A percentile compares a stretch with the other conserved stretches of the same genome.
These are phyloP conservation scores for Salmacisia buchloeana DNA, from an alignment of 1,284 basidiomycete species.

Conservation along the genomic window DNA sequence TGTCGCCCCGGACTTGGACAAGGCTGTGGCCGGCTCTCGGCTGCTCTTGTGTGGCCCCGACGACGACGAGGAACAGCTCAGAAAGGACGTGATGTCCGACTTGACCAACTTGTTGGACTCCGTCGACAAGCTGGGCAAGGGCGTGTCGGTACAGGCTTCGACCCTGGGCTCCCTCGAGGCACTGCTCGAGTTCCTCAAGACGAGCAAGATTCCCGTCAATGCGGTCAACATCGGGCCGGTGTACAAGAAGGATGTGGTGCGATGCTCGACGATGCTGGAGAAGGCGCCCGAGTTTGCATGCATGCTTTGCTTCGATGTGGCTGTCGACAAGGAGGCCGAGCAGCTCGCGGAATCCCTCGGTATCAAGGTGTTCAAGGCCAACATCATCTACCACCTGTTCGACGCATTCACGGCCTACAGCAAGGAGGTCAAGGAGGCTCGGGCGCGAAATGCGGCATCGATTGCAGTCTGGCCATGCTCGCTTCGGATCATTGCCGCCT, in stretches of 20 bases:
- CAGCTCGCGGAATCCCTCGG: slow-evolving; percentile 87
- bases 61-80: slow-evolving; percentile 90
- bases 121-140: slow-evolving; percentile 88
- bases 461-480: slow-evolving; percentile 96
- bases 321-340: slow-evolving; percentile 83
- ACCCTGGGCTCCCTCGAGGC: slow-evolving; percentile 97
- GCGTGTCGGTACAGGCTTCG: slow-evolving; percentile 95
- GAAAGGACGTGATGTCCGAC: slow-evolving; percentile 95
- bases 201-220: slow-evolving; percentile 79
- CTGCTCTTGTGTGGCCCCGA: slow-evolving; percentile 85
- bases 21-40: slow-evolving; percentile 96
- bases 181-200: slow-evolving; percentile 87
- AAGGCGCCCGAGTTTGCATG: slow-evolving; percentile 83
- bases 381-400: slow-evolving; percentile 98
- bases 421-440: slow-evolving; percentile 84
- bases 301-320: slow-evolving; percentile 94
- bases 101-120: slow-evolving; percentile 81
- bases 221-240: slow-evolving; percentile 98
- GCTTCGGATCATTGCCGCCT: slow-evolving; percentile 83
- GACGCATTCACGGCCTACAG: slow-evolving; percentile 98
- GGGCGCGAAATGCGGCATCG: slow-evolving; percentile 82
- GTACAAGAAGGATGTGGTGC: slow-evolving; percentile 92
- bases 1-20: slow-evolving; percentile 89
- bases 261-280: slow-evolving; percentile 88
- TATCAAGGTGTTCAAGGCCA: slow-evolving; percentile 89